A percentile compares a stretch with the other conserved stretches of the same genome.
Evolutionary conservation across 2,329 filamentous ascomycete genomes (phyloP).

Genomic region (Trichothecium sympodiale): DNA sequence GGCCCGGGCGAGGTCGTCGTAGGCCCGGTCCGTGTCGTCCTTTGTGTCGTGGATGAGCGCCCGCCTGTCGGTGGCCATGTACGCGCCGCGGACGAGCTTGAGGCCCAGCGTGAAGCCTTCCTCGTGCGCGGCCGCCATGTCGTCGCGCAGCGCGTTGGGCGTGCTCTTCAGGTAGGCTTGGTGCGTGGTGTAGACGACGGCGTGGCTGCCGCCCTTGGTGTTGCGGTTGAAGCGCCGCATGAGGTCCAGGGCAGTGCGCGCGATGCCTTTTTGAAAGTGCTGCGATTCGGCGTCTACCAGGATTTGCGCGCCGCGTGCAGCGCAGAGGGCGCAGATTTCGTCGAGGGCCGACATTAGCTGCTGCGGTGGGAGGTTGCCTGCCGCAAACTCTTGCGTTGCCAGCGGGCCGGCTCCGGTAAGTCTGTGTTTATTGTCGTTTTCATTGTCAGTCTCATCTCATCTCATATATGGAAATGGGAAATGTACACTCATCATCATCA

Average conservation of each 20-base stretch:
- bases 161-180: conserved; percentile 44
- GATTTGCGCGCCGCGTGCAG: conserved; percentile 26
- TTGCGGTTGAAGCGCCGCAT: conserved; percentile 26
- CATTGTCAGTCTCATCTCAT: too few species aligned
- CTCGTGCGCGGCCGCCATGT: conserved; percentile 31
- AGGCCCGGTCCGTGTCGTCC: conserved; percentile 38
- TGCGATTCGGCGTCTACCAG: conserved; percentile 35
- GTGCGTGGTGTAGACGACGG: conserved; percentile 38
- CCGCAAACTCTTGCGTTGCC: conserved; percentile 25
- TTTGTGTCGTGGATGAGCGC: conserved; percentile 41
- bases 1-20: conserved; percentile 36
- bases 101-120: conserved; percentile 40
- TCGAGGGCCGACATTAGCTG: conserved; percentile 30
- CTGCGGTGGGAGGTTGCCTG: conserved; percentile 20
- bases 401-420: conserved; percentile 29
- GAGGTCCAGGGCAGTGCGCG: conserved; percentile 18
- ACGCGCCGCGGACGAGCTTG: conserved; percentile 47
- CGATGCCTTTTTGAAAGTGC: conserved; percentile 28
- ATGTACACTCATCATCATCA: too few species aligned
- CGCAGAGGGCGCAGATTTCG: conserved; percentile 26
- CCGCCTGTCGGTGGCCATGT: conserved; percentile 37
- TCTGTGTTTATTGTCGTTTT: too few species aligned
- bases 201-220: conserved; percentile 16
- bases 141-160: conserved; percentile 25
- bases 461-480: too few species aligned